A percentile compares a stretch with the other conserved stretches of the same genome.
These are phyloP conservation scores for Xylaria grammica DNA, from an alignment of 495 filamentous ascomycete genomes.

Conservation along the genomic window DNA sequence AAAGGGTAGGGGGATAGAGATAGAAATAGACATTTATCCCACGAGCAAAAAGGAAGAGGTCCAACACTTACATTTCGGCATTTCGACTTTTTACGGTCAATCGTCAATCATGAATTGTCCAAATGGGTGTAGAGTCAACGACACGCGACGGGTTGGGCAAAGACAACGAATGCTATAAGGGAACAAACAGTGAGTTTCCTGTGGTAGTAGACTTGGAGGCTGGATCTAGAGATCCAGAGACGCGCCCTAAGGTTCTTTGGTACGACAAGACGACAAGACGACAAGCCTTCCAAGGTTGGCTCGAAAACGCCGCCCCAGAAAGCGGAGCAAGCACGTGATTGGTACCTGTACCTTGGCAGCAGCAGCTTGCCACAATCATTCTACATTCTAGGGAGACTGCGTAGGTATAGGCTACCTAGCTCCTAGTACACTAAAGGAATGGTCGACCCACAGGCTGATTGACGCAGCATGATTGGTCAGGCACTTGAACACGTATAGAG, in stretches of 20 bases:
- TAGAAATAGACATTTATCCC: background rate
- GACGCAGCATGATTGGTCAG: slow-evolving; percentile 26
- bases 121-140: too few species aligned
- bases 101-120: too few species aligned
- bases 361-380: too few species aligned
- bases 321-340: background rate
- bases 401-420: too few species aligned
- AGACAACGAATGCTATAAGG: too few species aligned
- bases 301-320: background rate
- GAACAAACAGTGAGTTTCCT: too few species aligned
- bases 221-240: background rate
- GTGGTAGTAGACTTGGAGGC: background rate
- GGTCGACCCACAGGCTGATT: background rate
- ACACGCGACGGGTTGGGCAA: too few species aligned
- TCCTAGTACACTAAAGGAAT: background rate
- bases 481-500: slow-evolving; percentile 38
- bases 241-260: background rate
- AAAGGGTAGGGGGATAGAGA: background rate
- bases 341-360: background rate
- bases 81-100: too few species aligned
- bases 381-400: too few species aligned
- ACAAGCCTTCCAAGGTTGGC: too few species aligned
- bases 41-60: background rate
- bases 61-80: slow-evolving; percentile 54
- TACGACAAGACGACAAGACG: too few species aligned